phyloP scores from a whole-genome alignment of 202 grass and related monocot genomes.

The Digitaria exilis region DNA sequence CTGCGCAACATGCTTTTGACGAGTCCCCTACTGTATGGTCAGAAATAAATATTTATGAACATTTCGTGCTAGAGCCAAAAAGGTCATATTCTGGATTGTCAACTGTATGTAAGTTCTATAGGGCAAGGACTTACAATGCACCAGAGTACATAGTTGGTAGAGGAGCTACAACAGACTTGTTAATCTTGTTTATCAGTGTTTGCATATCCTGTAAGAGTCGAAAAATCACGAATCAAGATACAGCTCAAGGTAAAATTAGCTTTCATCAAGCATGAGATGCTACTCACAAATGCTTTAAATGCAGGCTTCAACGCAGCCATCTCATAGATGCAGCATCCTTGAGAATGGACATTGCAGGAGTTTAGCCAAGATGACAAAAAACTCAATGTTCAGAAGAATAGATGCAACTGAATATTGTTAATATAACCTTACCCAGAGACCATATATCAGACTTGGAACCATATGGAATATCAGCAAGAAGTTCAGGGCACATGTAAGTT shows the following conservation, averaged over 20 bases:
- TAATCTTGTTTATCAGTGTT: constrained; percentile 91
- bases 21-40: constrained; percentile 70
- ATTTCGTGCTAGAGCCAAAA: constrained; percentile 18
- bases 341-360: constrained; percentile 20
- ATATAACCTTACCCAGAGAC: constrained; percentile 66
- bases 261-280: not conserved
- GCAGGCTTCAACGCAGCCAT: constrained; percentile 92
- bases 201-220: constrained; percentile 79
- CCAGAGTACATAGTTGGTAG: constrained; percentile 81
- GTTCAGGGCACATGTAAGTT: constrained; percentile 94
- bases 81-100: not conserved
- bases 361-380: constrained; percentile 28
- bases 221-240: constrained; percentile 12
- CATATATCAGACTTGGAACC: constrained; percentile 96
- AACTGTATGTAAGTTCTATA: not conserved
- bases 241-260: not conserved
- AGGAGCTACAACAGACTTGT: constrained; percentile 77
- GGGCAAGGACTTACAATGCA: constrained; percentile 70
- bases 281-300: constrained; percentile 98
- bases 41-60: constrained; percentile 30
- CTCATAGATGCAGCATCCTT: constrained; percentile 95
- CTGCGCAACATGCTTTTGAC: constrained; percentile 92
- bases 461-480: constrained; percentile 96
- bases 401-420: constrained; percentile 4
- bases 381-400: not conserved